Base-by-base conservation (phyloP, 148 eudicot genomes). In the Gaultheria prostrata region DNA sequence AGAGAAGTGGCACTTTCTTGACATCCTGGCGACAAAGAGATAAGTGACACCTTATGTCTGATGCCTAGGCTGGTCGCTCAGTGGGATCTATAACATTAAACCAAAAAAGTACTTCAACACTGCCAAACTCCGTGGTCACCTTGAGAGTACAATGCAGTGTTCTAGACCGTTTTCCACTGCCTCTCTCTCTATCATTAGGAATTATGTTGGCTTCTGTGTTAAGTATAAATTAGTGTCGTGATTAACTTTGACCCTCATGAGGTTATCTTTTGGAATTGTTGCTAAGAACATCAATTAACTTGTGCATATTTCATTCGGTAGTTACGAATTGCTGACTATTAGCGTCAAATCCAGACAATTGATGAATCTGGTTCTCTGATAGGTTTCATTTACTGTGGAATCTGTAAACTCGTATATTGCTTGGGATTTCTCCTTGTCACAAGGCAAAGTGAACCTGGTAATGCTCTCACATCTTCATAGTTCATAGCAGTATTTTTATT, bases 371-470 rank as follows among this genome's bases (percentile, higher is more conserved):
- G 72, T 46, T 86, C 17, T 30, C 78, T 81, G 88, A 63, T 80
- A 97, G 99, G 98, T 97, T 85, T 86, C 90, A 78, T 83, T 97
- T 85, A 84, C 85, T 12, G 99, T 92, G 87, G 99, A 97, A 72
- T 88, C 98, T 35, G 77, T 93, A 59, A 97, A 97, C 85, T 94
- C 99, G 11, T 97, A 94, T 82, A 94, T 97, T 82, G 99, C 98
- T 75, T 97, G 99, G 99, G 98, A 94, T 86, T 97, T 97, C 85
- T 83, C 94, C 63, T 59, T 97, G 86, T 90, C 86, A 20, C 95
- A 91, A 89, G 95, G 99, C 75, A 97, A 91, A 85, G 79, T 94
- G 83, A 92, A 80, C 87, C 54, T 91, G 98, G 99, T 97, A 93
- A 77, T 56, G 79, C 54, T 88, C 81, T 49, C 72, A 46, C 17